Conservation (phyloP, 106 monocot species). For the Acorus calamus region DNA sequence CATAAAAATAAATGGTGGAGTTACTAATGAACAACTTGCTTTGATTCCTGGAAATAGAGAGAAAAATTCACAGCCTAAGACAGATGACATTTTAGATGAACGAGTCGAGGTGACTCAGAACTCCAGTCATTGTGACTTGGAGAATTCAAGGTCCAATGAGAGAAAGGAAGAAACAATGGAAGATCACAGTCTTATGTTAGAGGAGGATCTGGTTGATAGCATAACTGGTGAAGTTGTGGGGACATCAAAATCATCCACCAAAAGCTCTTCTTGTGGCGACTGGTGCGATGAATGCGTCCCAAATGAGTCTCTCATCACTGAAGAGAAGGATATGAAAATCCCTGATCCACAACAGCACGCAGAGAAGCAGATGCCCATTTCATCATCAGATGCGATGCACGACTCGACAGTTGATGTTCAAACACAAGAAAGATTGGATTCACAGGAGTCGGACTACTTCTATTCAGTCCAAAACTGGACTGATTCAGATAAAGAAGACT, state of each 20-base stretch:
- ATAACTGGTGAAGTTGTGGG: not conserved
- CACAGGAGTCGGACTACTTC: slow-evolving; percentile 35
- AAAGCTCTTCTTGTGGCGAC: slow-evolving; percentile 7
- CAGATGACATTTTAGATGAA: slow-evolving; percentile 1
- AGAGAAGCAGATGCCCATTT: not conserved
- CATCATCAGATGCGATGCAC: slow-evolving; percentile 5
- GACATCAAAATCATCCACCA: not conserved
- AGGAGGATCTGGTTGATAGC: not conserved
- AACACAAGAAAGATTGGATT: slow-evolving; percentile 11
- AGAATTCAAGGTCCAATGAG: slow-evolving; percentile 2
- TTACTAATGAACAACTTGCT: no score
- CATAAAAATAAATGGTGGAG: no score
- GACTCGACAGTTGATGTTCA: slow-evolving; percentile 3
- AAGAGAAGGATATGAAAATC: not conserved
- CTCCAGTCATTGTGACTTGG: not conserved
- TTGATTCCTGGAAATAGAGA: no score
- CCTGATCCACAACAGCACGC: slow-evolving; percentile 4
- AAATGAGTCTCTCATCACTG: not conserved
- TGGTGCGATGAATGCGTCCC: not conserved
- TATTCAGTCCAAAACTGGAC: slow-evolving; percentile 28
- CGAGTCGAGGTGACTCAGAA: slow-evolving; percentile 1
- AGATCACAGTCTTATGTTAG: not conserved
- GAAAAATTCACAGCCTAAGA: not conserved
- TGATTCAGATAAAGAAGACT: slow-evolving; percentile 16
- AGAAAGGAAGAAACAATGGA: slow-evolving; percentile 6